Conservation (phyloP, 805 yeast genomes). For the Metschnikowia sp. region DNA sequence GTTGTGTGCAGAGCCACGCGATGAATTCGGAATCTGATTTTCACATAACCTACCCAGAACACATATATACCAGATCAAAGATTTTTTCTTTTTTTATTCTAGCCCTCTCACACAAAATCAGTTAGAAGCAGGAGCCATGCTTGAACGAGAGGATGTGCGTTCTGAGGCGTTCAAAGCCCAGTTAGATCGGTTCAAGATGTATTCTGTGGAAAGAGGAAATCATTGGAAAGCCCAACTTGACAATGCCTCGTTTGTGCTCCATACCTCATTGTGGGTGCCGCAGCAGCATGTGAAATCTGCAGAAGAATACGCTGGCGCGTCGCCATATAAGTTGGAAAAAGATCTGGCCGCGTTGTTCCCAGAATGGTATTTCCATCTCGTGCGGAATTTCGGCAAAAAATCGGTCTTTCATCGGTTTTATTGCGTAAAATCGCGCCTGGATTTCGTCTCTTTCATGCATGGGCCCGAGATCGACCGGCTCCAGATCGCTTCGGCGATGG, state of each 20-base stretch:
- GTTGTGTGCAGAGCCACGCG: too few relatives aligned
- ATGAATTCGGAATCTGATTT: too few relatives aligned
- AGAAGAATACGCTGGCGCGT: background rate
- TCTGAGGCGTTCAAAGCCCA: slow-evolving; percentile 1
- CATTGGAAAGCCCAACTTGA: background rate
- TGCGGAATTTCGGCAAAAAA: slow-evolving; percentile 1
- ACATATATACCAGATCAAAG: too few relatives aligned
- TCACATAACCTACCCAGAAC: too few relatives aligned
- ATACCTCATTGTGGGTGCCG: background rate
- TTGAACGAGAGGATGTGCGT: background rate
- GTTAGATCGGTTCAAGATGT: slow-evolving; percentile 2
- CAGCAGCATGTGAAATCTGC: background rate
- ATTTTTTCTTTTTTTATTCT: too few relatives aligned
- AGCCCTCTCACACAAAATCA: too few relatives aligned
- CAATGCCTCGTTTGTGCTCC: background rate
- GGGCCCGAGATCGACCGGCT: background rate
- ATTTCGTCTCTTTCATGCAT: background rate
- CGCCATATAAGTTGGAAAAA: slow-evolving; percentile 4
- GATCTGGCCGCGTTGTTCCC: slow-evolving; percentile 1
- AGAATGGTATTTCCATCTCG: slow-evolving; percentile 4
- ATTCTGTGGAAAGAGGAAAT: background rate
- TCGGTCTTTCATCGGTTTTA: slow-evolving; percentile 3
- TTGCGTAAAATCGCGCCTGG: background rate
- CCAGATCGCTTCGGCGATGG: background rate
- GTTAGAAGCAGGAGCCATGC: too few relatives aligned